Conservation (phyloP, 495 filamentous ascomycete species). For the Saxophila tyrrhenica region DNA sequence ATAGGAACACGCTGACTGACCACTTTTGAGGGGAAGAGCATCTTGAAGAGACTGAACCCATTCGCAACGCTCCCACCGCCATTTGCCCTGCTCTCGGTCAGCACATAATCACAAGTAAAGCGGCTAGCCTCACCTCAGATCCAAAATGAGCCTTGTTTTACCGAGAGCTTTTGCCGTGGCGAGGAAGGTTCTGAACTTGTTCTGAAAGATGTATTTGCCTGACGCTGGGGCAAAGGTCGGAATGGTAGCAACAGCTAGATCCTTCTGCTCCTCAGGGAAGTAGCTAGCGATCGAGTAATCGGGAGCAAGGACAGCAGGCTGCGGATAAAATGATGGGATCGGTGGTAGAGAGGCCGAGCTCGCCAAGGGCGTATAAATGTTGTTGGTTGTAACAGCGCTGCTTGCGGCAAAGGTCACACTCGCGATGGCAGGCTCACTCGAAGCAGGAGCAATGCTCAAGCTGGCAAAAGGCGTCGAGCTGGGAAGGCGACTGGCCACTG, state of each 20-base stretch:
- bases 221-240: not conserved
- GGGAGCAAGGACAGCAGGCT: not conserved
- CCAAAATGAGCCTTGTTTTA: slow-evolving; percentile 38
- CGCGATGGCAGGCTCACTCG: not conserved
- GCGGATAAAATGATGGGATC: not conserved
- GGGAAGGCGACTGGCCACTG: not conserved
- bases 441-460: not conserved
- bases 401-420: not conserved
- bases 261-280: slow-evolving; percentile 7
- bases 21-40: slow-evolving; percentile 16
- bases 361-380: not conserved
- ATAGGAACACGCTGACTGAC: not conserved
- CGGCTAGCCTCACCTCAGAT: slow-evolving; percentile 26
- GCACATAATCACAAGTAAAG: not conserved
- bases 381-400: not conserved
- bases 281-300: slow-evolving; percentile 2
- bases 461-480: not conserved
- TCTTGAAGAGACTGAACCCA: slow-evolving; percentile 40
- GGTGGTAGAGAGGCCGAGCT: not conserved
- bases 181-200: not conserved
- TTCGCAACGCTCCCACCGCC: slow-evolving; percentile 36
- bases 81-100: slow-evolving; percentile 26
- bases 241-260: slow-evolving; percentile 26
- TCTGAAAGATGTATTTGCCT: not conserved
- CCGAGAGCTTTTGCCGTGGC: slow-evolving; percentile 27